A percentile compares a stretch with the other conserved stretches of the same genome.
Conservation (phyloP, 2,329 filamentous ascomycete genomes). For the Diatrype stigma region DNA sequence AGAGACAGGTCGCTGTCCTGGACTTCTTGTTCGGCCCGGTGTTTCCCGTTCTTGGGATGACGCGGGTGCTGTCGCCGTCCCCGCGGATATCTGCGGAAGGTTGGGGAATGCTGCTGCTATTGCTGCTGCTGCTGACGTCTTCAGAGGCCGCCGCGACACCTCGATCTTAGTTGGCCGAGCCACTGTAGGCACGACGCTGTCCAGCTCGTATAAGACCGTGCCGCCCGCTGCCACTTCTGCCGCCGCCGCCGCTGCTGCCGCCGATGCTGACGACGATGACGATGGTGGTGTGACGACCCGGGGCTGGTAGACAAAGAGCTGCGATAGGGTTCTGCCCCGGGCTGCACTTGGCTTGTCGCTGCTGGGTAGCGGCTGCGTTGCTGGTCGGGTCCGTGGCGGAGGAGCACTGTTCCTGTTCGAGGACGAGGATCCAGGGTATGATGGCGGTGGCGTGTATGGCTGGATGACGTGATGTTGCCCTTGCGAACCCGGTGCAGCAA, state of each 20-base stretch:
- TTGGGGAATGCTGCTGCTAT: too few relatives aligned
- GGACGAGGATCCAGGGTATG: neutral
- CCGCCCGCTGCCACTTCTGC: neutral
- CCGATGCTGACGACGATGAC: neutral
- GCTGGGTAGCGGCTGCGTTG: neutral
- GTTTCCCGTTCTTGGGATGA: too few relatives aligned
- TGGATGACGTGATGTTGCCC: neutral
- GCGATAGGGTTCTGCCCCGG: constrained; percentile 5
- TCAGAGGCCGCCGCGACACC: neutral
- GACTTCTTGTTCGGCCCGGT: too few relatives aligned
- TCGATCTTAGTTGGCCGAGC: neutral
- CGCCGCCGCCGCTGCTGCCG: too few relatives aligned
- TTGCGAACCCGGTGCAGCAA: neutral
- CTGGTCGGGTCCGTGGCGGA: neutral
- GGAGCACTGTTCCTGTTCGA: too few relatives aligned
- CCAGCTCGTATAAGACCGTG: neutral
- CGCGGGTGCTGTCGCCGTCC: too few relatives aligned
- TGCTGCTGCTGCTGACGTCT: neutral
- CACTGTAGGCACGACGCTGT: neutral
- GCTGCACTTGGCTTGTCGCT: neutral
- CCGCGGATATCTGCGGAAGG: neutral
- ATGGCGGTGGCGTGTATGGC: neutral
- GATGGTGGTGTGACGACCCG: neutral
- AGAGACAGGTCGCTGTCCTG: neutral
- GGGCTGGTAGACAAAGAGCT: constrained; percentile 11